Base-by-base conservation (phyloP, 768 basidiomycete species). In the Auriculariales sp. region DNA sequence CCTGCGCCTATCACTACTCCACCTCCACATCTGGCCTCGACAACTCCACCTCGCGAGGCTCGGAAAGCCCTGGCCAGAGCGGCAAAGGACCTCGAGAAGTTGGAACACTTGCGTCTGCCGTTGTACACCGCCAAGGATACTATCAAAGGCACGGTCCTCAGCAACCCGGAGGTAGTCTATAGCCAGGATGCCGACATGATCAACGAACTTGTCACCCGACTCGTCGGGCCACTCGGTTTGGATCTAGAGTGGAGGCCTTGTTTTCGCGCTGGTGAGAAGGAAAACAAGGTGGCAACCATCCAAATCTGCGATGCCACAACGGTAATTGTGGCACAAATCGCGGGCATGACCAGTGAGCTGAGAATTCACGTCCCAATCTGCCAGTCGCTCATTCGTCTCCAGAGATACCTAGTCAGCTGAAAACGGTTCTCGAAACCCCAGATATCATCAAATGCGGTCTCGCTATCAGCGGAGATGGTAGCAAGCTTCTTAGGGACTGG, bases 231-330 rank as follows among this genome's bases (percentile, higher is more conserved):
- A 7, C 36, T 75, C 9, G 74, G 75, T 5, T 72, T 75, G 27
- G 74, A 75, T 58, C 61, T 75, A 34, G 74, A 75, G 55, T 75
- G 74, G 74, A 59, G 63, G 14, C 64, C 71, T 17, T 55, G 57
- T 39, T 65, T 61, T 48, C 54, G 59, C n/a, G 59, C 58, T 3
- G 57, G 62, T 28, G 59, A 61, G 5, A 52, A 58, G 29, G 65
- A 66, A 49, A 60, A 66, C 46, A 61, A 63, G 28, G 67, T 69
- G 2, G 70, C 74, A 0, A 58, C 73, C 2, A 67, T 75, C 1
- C 74, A 77, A 54, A 47, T 77, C 0, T 68, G 66, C 32, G 72
- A 75, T 50, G 56, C 49, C 22, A 56, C 56, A 1, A 69, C 63
- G 19, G 70, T 77, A 24, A 53, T 77, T 46, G 61, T 77, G 28